Base-by-base conservation (phyloP, 2,329 filamentous ascomycete species). In the Cladosporium sp. region DNA sequence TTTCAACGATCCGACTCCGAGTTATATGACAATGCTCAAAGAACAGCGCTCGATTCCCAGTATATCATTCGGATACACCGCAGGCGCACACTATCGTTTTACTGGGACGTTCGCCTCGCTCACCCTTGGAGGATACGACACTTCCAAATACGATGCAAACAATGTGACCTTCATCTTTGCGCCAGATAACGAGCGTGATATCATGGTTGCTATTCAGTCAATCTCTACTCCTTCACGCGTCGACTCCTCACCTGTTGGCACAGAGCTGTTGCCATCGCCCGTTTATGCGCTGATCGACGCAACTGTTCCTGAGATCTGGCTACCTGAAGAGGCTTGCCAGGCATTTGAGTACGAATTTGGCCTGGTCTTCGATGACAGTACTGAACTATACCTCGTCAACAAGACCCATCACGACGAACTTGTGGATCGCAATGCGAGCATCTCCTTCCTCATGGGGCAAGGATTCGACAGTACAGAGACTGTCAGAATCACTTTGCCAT, bases 41-140 rank as follows among this genome's bases (percentile, higher is more conserved):
- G 67, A 75, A 9, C 73, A 77, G 50, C 78, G 78, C 7, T 71
- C 69, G 51, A 85, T 89, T 41, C 82, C 85, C 1, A 88, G 85
- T 63, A 75, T 87, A 54, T 86, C 83, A 36, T 89, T 86, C 62
- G 85, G 83, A 45, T 90, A 84, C 64, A 89, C 86, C 3, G 85
- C 85, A 35, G 86, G 86, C 13, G 84, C 84, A n/a, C 77, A 78
- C 54, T 89, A 89, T 61, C 76, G 83, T 2, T 57, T 38, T 36
- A 59, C 62, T 12, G 64, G 62, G 7, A 64, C 70, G n/a, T 63
- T 68, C 8, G 67, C 62, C 12, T 73, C 71, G 25, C 66, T 89
- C 39, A 86, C 82, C 0, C 69, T 90, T 8, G 86, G 86, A 18
- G 85, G 86, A 22, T 88, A 84, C 61, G 86, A 89, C 62, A 65